phyloP scores from a whole-genome alignment of 202 grass and related monocot species.

The Carex arenaria region DNA sequence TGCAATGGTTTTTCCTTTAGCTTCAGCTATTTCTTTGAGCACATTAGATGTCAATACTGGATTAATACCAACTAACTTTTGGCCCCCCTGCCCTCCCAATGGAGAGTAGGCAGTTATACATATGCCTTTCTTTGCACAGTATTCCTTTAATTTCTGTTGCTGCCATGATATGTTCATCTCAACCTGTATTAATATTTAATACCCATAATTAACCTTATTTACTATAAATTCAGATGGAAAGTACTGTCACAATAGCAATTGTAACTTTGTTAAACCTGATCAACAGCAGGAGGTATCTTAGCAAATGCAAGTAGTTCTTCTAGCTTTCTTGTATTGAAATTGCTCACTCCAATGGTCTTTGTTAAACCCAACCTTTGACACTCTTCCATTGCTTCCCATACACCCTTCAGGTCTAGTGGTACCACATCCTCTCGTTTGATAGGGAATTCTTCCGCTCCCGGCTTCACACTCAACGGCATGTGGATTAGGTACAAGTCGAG shows the following conservation, averaged over 20 bases:
- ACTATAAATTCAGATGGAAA: too few species aligned
- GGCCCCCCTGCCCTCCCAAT: background rate
- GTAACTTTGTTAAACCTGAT: slow-evolving; percentile 33
- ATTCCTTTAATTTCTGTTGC: slow-evolving; percentile 26
- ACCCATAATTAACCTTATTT: too few species aligned
- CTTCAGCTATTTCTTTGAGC: slow-evolving; percentile 25
- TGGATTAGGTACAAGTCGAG: slow-evolving; percentile 73
- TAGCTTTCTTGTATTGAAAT: slow-evolving; percentile 63
- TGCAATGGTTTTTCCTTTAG: slow-evolving; percentile 31
- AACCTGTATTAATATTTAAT: slow-evolving; percentile 9
- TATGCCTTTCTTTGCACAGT: slow-evolving; percentile 25
- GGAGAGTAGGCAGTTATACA: slow-evolving; percentile 19
- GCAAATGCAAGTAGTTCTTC: slow-evolving; percentile 38
- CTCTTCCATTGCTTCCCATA: slow-evolving; percentile 80
- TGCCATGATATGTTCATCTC: slow-evolving; percentile 34
- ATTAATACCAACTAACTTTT: background rate
- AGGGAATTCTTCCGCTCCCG: slow-evolving; percentile 28
- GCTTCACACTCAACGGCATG: slow-evolving; percentile 54
- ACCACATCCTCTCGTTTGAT: slow-evolving; percentile 51
- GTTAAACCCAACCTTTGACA: slow-evolving; percentile 51
- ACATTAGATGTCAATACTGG: slow-evolving; percentile 8
- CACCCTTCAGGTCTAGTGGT: slow-evolving; percentile 42
- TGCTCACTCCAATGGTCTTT: slow-evolving; percentile 78
- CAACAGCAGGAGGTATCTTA: slow-evolving; percentile 48
- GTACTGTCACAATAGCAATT: too few species aligned